A percentile compares a stretch with the other conserved stretches of the same genome.
Conservation (phyloP, 257 asterid species). For the Ophiorrhiza pumila region DNA sequence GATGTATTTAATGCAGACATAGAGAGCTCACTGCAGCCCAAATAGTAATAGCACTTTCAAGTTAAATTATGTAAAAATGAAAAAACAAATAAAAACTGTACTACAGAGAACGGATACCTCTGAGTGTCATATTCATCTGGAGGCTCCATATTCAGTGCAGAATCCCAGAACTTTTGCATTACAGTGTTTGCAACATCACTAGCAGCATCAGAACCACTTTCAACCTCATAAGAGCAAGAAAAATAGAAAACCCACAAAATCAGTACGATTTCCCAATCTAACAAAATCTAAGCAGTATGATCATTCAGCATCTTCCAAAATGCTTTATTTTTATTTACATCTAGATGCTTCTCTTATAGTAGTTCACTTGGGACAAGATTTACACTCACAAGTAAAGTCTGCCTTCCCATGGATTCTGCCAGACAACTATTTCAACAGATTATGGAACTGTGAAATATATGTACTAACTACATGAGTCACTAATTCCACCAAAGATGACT, state of each 20-base stretch:
- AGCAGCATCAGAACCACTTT: constrained; percentile 64
- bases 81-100: constrained; percentile 8
- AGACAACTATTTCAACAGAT: neutral
- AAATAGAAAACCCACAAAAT: neutral
- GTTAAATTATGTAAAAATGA: neutral
- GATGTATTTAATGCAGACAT: constrained; percentile 57
- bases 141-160: constrained; percentile 80
- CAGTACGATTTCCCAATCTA: neutral
- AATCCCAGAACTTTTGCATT: constrained; percentile 99
- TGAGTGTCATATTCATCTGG: constrained; percentile 77
- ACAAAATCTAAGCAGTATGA: neutral
- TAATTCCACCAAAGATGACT: neutral
- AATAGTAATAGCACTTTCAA: constrained; percentile 1
- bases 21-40: constrained; percentile 70
- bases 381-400: neutral
- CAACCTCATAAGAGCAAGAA: constrained; percentile 48
- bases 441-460: neutral
- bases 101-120: constrained; percentile 36
- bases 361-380: neutral
- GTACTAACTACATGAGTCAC: neutral
- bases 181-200: constrained; percentile 73
- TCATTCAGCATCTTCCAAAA: neutral
- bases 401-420: neutral
- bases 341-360: neutral
- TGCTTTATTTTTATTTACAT: neutral